Percentiles rank a stretch among this genome's conserved stretches.
phyloP scores from a whole-genome alignment of 495 filamentous ascomycete genomes.

The Aspergillus campestris region DNA sequence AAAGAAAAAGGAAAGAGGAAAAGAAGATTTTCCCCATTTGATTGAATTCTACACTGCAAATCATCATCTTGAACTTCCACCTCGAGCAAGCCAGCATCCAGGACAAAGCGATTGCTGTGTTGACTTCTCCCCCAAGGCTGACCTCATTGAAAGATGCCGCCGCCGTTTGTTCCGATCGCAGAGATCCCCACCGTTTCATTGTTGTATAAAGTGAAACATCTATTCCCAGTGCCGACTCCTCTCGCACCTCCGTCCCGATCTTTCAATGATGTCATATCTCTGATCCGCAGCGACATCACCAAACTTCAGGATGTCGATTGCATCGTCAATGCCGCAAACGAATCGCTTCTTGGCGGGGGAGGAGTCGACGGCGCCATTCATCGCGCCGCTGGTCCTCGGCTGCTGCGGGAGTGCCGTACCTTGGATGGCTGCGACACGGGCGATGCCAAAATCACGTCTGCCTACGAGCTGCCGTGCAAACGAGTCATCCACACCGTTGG shows the following conservation, averaged over 20 bases:
- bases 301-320: constrained; percentile 59
- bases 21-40: too few species aligned
- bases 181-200: constrained; percentile 59
- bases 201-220: constrained; percentile 44
- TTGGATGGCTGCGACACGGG: constrained; percentile 71
- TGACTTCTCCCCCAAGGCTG: too few species aligned
- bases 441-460: constrained; percentile 72
- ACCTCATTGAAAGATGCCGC: constrained; percentile 6
- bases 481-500: constrained; percentile 88
- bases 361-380: constrained; percentile 90
- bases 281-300: constrained; percentile 77
- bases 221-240: constrained; percentile 20
- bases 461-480: constrained; percentile 64
- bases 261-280: constrained; percentile 64
- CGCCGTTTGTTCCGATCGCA: constrained; percentile 20
- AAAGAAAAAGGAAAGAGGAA: too few species aligned
- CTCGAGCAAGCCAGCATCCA: too few species aligned
- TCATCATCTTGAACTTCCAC: too few species aligned
- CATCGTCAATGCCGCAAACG: constrained; percentile 92
- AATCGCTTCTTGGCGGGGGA: constrained; percentile 68
- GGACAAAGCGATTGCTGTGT: too few species aligned
- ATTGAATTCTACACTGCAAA: too few species aligned
- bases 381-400: constrained; percentile 59
- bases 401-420: constrained; percentile 60
- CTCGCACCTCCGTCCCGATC: constrained; percentile 32